phyloP scores from a whole-genome alignment of 2,329 filamentous ascomycete species.

The Xylariaceae sp. region DNA sequence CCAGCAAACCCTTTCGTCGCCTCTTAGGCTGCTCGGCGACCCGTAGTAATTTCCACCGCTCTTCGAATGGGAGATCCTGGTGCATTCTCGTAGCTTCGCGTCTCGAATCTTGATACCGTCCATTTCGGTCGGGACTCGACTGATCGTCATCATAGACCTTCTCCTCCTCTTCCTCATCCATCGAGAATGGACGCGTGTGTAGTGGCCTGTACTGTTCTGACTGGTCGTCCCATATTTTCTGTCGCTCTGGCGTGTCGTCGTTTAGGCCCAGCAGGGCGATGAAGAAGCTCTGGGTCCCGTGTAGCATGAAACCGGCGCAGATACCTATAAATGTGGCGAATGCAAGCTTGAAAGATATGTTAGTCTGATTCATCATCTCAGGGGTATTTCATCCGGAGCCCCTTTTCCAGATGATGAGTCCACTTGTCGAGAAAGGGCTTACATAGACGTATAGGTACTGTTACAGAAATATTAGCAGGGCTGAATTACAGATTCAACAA shows the following conservation, averaged over 20 bases:
- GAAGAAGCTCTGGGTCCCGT: constrained; percentile 28
- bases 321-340: constrained; percentile 30
- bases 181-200: neutral
- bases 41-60: constrained; percentile 27
- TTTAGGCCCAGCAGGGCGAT: constrained; percentile 29
- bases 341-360: constrained; percentile 25
- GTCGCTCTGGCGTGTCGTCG: constrained; percentile 16
- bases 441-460: constrained; percentile 33
- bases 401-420: no score
- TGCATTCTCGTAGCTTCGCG: constrained; percentile 1
- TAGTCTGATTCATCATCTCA: neutral
- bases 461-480: constrained; percentile 5
- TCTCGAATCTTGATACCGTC: neutral
- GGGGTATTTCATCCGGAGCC: neutral
- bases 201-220: neutral
- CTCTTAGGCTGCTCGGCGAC: constrained; percentile 34
- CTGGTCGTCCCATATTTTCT: constrained; percentile 1
- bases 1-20: constrained; percentile 47
- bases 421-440: constrained; percentile 15
- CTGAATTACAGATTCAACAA: neutral
- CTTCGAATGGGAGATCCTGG: constrained; percentile 21
- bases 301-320: constrained; percentile 24
- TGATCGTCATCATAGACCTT: constrained; percentile 12
- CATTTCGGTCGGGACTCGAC: constrained; percentile 6
- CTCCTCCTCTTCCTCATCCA: constrained; percentile 12